Conservation (phyloP, 2,329 filamentous ascomycete species). For the Arachnopeziza araneosa region DNA sequence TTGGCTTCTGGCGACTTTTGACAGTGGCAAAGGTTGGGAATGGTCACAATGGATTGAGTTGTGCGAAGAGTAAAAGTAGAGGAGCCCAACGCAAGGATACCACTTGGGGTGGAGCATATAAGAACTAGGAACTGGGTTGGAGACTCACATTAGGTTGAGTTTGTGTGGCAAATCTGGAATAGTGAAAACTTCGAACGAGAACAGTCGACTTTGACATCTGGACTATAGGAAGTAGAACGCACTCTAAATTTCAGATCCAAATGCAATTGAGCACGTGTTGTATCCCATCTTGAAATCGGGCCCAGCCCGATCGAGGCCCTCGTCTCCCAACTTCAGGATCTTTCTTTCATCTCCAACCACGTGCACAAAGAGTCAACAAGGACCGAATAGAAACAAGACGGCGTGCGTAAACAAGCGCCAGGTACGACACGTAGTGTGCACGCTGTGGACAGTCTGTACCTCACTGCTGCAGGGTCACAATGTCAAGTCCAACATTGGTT, state of each 20-base stretch:
- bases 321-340: neutral
- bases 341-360: neutral
- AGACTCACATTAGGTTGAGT: neutral
- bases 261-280: neutral
- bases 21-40: neutral
- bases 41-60: neutral
- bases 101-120: neutral
- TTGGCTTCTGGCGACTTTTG: neutral
- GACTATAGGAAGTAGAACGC: neutral
- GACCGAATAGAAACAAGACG: neutral
- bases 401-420: conserved; percentile 6
- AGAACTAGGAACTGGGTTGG: neutral
- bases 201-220: too few relatives aligned
- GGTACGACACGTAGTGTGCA: conserved; percentile 13
- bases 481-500: neutral
- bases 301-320: neutral
- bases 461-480: neutral
- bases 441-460: conserved; percentile 4
- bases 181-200: neutral
- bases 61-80: neutral
- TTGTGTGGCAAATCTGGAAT: neutral
- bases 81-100: neutral
- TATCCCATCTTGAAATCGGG: neutral
- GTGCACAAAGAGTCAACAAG: neutral
- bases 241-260: neutral